These are phyloP conservation scores for Penicillium lividum DNA, from an alignment of 495 filamentous ascomycete genomes.

Conservation along the genomic window DNA sequence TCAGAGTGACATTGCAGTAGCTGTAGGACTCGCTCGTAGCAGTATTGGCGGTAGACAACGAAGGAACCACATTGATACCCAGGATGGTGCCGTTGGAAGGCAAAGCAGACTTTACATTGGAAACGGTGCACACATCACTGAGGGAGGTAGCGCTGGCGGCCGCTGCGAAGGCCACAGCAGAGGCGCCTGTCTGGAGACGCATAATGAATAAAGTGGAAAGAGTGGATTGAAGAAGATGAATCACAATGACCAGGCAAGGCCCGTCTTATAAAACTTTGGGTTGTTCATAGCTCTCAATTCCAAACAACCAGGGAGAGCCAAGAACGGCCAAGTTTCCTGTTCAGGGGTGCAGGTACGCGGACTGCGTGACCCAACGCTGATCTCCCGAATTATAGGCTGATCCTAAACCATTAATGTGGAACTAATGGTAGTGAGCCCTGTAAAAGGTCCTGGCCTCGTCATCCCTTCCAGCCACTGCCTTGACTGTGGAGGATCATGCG, in stretches of 20 bases:
- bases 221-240: background rate
- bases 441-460: background rate
- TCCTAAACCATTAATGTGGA: slow-evolving; percentile 10
- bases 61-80: slow-evolving; percentile 33
- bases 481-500: background rate
- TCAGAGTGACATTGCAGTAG: slow-evolving; percentile 41
- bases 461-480: background rate
- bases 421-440: background rate
- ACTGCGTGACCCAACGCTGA: slow-evolving; percentile 10
- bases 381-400: slow-evolving; percentile 15
- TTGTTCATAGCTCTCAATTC: background rate
- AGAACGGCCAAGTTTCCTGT: slow-evolving; percentile 10
- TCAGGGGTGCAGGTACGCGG: background rate
- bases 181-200: slow-evolving; percentile 26
- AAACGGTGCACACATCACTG: slow-evolving; percentile 35
- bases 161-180: slow-evolving; percentile 29
- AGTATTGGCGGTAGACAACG: slow-evolving; percentile 26
- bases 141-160: slow-evolving; percentile 32
- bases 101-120: slow-evolving; percentile 32
- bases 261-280: background rate
- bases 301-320: background rate
- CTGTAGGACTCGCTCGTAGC: slow-evolving; percentile 25
- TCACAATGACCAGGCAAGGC: background rate
- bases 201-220: slow-evolving; percentile 16
- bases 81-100: slow-evolving; percentile 37